Base-by-base conservation (phyloP, 352 stramenopile species). In the Pilasporangium apinafurcum region DNA sequence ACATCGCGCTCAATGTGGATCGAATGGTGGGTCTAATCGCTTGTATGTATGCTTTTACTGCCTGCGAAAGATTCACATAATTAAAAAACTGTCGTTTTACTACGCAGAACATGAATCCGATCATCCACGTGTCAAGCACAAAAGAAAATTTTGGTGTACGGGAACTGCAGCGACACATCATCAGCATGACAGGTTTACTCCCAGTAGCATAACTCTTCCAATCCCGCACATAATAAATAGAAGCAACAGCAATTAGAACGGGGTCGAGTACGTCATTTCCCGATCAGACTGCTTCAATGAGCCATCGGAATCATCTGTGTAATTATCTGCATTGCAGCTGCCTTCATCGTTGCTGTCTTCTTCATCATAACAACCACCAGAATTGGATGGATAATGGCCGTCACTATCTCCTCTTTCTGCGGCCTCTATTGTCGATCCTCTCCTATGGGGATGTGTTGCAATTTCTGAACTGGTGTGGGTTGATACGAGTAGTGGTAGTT, bases 131-230 rank as follows among this genome's bases (percentile, higher is more conserved):
- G 17, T 77, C 65, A 31, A 92, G 81, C 56, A 77, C 78, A 9
- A 90, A 91, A 41, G 66, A 89, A 38, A 55, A 59, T 33, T 82
- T 89, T 62, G 81, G 81, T 6, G 65, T 92, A 14, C 77, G 73
- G 8, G 76, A 90, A 51, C 50, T 92, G 29, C 78, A 86, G 53
- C 75, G 79, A 28, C 75, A 90, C 52, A 73, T 89, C 41, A 48
- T 86, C 6, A 72, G 48, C 24, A 74, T 83, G 51, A 81, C 73
- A 4, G 81, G 65, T 2, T 31, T 91, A 35, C 39, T 90, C 25
- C 18, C n/a, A n/a, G n/a, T n/a, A n/a, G n/a, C n/a, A n/a, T n/a
- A n/a, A n/a, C n/a, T n/a, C n/a, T n/a, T n/a, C n/a, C n/a, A n/a
- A n/a, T n/a, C n/a, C n/a, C n/a, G n/a, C n/a, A n/a, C n/a, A n/a